These are phyloP conservation scores for Ambrosia hybrid DNA, from an alignment of 140 eudicot genomes.

Conservation along the genomic window DNA sequence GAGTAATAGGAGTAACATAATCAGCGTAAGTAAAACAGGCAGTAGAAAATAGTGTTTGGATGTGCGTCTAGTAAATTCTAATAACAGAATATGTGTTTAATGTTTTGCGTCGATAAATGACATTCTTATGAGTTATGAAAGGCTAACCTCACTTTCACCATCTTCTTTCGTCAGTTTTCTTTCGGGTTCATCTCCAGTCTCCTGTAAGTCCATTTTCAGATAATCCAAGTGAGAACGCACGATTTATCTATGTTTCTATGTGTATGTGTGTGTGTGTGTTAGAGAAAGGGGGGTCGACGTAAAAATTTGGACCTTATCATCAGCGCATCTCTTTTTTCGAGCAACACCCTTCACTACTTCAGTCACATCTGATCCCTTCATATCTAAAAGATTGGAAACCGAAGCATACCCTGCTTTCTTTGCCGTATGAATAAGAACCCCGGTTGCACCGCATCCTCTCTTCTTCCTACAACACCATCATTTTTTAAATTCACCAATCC, in stretches of 20 bases:
- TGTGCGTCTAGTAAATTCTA: not conserved
- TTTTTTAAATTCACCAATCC: slow-evolving; percentile 7
- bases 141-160: slow-evolving; percentile 22
- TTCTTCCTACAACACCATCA: slow-evolving; percentile 51
- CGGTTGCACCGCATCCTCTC: slow-evolving; percentile 58
- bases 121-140: not conserved
- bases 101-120: not conserved
- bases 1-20: not conserved
- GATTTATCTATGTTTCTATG: not conserved
- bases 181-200: slow-evolving; percentile 20
- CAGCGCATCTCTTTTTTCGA: slow-evolving; percentile 27
- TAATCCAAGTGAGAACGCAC: slow-evolving; percentile 8
- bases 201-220: slow-evolving; percentile 21
- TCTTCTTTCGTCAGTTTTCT: slow-evolving; percentile 29
- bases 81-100: not conserved
- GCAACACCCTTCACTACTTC: slow-evolving; percentile 9
- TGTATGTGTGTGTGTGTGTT: not conserved
- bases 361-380: slow-evolving; percentile 24
- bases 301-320: slow-evolving; percentile 31
- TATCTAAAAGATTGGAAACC: slow-evolving; percentile 51
- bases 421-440: slow-evolving; percentile 44
- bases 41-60: not conserved
- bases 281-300: not conserved
- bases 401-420: slow-evolving; percentile 56
- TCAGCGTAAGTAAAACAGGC: not conserved